Percentiles rank a stretch among this genome's conserved stretches.
Conservation (phyloP, 2,329 filamentous ascomycete species). For the Colletotrichum sp. region DNA sequence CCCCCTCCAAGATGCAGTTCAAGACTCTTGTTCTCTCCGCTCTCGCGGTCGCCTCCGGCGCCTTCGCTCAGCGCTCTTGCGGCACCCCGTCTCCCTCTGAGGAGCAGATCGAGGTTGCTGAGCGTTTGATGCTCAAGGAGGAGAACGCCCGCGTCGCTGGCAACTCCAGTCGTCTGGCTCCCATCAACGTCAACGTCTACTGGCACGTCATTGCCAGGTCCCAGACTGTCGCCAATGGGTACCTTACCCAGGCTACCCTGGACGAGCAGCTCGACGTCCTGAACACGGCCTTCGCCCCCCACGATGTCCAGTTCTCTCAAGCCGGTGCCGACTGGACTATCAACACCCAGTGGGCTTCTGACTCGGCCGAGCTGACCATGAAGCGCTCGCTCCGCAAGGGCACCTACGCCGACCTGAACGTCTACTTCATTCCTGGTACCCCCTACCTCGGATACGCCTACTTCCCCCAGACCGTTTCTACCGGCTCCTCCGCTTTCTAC, state of each 20-base stretch:
- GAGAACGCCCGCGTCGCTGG: constrained; percentile 11
- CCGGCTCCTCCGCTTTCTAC: constrained; percentile 36
- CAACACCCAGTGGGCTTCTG: constrained; percentile 51
- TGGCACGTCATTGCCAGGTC: constrained; percentile 40
- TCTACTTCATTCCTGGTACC: constrained; percentile 49
- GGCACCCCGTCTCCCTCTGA: constrained; percentile 9
- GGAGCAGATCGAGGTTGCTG: constrained; percentile 10
- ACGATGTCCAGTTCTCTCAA: constrained; percentile 50
- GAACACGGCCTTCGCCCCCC: constrained; percentile 47
- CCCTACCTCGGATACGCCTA: constrained; percentile 50
- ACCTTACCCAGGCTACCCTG: constrained; percentile 36
- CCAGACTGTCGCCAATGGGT: constrained; percentile 33
- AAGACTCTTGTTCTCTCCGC: constrained; percentile 15
- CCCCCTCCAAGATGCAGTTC: constrained; percentile 10
- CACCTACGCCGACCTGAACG: constrained; percentile 46
- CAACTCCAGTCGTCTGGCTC: constrained; percentile 25
- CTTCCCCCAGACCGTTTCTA: constrained; percentile 38
- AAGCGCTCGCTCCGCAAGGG: constrained; percentile 49
- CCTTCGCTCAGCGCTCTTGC: constrained; percentile 16
- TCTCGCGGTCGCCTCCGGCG: constrained; percentile 12
- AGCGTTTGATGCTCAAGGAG: constrained; percentile 10
- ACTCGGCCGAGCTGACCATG: constrained; percentile 44
- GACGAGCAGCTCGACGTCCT: constrained; percentile 45
- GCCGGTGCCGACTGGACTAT: constrained; percentile 48
- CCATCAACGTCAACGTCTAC: constrained; percentile 42